Conservation (phyloP, 805 yeast species). For the Ogataea paraovalis region DNA sequence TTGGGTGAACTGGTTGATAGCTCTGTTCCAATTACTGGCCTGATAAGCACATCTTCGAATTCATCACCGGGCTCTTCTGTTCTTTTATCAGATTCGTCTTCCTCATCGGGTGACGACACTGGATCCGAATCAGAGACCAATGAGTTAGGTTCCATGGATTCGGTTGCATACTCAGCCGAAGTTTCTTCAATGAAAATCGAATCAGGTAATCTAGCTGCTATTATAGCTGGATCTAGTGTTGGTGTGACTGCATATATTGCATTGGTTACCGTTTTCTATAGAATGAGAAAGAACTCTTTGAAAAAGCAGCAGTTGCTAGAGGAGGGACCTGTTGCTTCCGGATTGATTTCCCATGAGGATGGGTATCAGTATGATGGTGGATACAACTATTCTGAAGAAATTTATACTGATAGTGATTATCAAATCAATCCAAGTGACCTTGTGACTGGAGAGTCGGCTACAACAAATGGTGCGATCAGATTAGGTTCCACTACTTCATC, state of each 20-base stretch:
- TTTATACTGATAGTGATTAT: background rate
- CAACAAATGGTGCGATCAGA: slow-evolving; percentile 5
- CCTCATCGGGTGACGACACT: slow-evolving; percentile 1
- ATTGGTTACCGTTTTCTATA: slow-evolving; percentile 51
- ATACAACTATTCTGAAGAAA: slow-evolving; percentile 2
- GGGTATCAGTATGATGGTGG: slow-evolving; percentile 2
- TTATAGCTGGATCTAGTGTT: slow-evolving; percentile 76
- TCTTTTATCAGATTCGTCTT: background rate
- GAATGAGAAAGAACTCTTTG: slow-evolving; percentile 32
- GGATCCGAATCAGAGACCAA: slow-evolving; percentile 6
- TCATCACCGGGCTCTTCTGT: slow-evolving; percentile 1
- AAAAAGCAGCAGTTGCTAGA: slow-evolving; percentile 10
- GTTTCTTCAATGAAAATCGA: slow-evolving; percentile 8
- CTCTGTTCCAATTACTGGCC: slow-evolving; percentile 54
- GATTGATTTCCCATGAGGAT: slow-evolving; percentile 5
- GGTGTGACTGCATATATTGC: slow-evolving; percentile 70
- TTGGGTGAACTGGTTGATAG: slow-evolving; percentile 72
- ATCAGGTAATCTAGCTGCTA: slow-evolving; percentile 56
- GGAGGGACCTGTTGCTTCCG: slow-evolving; percentile 10
- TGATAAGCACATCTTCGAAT: slow-evolving; percentile 22
- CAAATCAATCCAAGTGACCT: background rate
- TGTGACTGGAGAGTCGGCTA: background rate
- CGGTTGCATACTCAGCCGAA: slow-evolving; percentile 12
- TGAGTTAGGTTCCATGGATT: slow-evolving; percentile 28
- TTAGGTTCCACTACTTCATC: slow-evolving; percentile 15